Base-by-base conservation (phyloP, 2,329 filamentous ascomycete species). In the Myriosclerotinia curreyana region DNA sequence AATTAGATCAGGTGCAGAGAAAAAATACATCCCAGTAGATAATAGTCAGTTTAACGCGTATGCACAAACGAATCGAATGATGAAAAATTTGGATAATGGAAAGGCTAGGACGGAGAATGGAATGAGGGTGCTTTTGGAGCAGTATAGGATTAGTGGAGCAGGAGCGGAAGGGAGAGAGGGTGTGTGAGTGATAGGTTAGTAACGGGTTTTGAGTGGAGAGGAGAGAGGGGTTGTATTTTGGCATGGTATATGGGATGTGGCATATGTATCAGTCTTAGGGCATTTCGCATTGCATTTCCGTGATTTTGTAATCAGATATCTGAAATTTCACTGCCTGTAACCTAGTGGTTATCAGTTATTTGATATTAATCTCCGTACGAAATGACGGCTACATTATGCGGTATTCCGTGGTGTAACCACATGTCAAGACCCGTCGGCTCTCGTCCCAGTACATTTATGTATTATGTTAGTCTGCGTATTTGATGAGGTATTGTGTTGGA, bases 11-110 rank as follows among this genome's bases (percentile, higher is more conserved):
- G 52, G 42, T n/a, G 14, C 34, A 12, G 40, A 25, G n/a, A 48
- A 11, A 38, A 49, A 46, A 36, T 71, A 71, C 52, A 54, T 67
- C 1, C 67, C 69, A 2, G 69, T 69, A n/a, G 65, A 71, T 54
- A 72, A 71, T 55, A 64, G 59, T 14, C 50, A 25, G 3, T 66
- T 71, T 44, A 28, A 31, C 12, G 64, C 65, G 5, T 71, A 72
- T 61, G 65, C 63, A 34, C 56, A 67, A 42, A 71, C 70, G 8
- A 42, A 65, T 38, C 25, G 28, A 5, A 51, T 59, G 14, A 66
- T 68, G 61, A 60, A 51, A 14, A n/a, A 28, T n/a, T 38, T 36
- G 17, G 58, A 48, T 28, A 63, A 22, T 14, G 61, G 48, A 38
- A 64, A 28, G 8, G 48, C 5, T n/a, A 22, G 8, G 40, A 38